Conservation (phyloP, 2,329 filamentous ascomycete species). For the Calonectria leucothoes region DNA sequence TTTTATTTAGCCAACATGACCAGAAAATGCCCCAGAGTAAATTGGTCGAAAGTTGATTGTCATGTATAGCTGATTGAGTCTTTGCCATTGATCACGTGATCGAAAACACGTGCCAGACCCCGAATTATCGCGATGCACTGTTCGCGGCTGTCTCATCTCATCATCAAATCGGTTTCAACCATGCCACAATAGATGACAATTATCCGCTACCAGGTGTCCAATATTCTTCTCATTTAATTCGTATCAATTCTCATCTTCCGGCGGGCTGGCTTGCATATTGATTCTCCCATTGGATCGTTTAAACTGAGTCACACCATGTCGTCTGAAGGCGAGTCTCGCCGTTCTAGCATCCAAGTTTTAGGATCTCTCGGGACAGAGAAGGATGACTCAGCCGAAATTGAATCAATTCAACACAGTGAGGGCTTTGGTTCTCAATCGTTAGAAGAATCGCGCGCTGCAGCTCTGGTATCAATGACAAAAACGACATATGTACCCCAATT, state of each 20-base stretch:
- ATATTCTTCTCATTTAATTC: background rate
- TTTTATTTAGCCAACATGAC: background rate
- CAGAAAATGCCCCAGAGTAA: background rate
- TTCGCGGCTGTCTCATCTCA: background rate
- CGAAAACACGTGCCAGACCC: background rate
- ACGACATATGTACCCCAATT: slow-evolving; percentile 48
- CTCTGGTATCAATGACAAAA: slow-evolving; percentile 2
- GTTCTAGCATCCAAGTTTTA: background rate
- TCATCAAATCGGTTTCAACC: background rate
- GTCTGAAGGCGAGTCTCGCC: background rate
- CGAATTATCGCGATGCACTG: background rate
- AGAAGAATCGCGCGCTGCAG: background rate
- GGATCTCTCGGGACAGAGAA: background rate
- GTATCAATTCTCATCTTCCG: background rate
- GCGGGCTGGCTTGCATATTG: background rate
- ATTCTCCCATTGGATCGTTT: background rate
- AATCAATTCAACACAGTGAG: background rate
- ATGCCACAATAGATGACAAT: background rate
- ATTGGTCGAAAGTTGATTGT: background rate
- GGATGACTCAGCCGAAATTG: background rate
- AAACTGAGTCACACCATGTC: background rate
- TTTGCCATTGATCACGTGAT: background rate
- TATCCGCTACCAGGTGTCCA: background rate
- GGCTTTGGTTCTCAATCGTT: background rate
- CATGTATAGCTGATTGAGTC: background rate